Conservation (phyloP, 139 green algal species). For the Pycnococcus provasolii region DNA sequence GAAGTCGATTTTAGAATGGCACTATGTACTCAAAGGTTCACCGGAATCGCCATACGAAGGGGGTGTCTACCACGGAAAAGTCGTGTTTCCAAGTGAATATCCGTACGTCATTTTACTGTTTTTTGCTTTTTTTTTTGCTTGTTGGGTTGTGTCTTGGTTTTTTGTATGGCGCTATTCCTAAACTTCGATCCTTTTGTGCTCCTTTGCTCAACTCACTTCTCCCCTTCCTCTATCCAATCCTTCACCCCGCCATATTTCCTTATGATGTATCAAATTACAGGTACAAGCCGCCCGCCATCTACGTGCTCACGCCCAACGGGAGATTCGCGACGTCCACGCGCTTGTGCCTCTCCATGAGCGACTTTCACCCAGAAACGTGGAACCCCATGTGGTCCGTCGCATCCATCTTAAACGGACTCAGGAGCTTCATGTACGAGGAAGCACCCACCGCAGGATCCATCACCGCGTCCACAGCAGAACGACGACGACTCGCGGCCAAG, state of each 20-base stretch:
- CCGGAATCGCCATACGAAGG: not conserved
- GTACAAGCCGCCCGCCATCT: slow-evolving; percentile 40
- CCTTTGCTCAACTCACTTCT: too few species aligned
- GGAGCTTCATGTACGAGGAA: slow-evolving; percentile 46
- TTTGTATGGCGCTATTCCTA: too few species aligned
- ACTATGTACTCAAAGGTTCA: not conserved
- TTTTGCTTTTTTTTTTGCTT: too few species aligned
- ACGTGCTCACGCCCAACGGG: slow-evolving; percentile 14
- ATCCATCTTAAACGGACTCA: slow-evolving; percentile 41
- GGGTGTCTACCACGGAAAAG: not conserved
- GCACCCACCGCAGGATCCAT: not conserved
- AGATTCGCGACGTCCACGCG: slow-evolving; percentile 61
- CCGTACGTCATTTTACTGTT: slow-evolving; percentile 34
- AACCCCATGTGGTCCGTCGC: slow-evolving; percentile 48
- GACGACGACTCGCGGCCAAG: not conserved
- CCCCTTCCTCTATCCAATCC: too few species aligned
- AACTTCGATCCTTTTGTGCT: too few species aligned
- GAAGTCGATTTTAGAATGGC: not conserved
- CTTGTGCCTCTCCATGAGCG: slow-evolving; percentile 60
- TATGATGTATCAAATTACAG: too few species aligned
- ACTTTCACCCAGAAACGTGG: slow-evolving; percentile 30
- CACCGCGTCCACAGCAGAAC: not conserved
- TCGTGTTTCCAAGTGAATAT: slow-evolving; percentile 33
- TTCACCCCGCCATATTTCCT: too few species aligned
- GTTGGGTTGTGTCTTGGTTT: too few species aligned